These are phyloP conservation scores for Hericium rajendrae DNA, from an alignment of 768 basidiomycete genomes.

Conservation along the genomic window DNA sequence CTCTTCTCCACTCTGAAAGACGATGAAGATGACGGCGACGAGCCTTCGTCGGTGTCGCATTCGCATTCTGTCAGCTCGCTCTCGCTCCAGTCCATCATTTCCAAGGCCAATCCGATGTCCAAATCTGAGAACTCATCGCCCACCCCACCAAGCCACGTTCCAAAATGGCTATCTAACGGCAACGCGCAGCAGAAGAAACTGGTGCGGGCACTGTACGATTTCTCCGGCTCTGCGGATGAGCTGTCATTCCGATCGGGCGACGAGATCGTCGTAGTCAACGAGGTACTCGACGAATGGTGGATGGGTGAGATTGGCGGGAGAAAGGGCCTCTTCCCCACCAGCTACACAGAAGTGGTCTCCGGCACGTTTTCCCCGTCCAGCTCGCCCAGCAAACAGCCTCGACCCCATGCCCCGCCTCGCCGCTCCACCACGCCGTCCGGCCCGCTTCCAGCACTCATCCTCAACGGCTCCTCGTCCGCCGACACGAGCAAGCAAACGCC, in stretches of 20 bases:
- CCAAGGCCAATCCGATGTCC: constrained; percentile 7
- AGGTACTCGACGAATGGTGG: constrained; percentile 89
- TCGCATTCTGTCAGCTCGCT: constrained; percentile 5
- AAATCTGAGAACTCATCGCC: constrained; percentile 4
- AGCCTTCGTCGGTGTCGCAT: constrained; percentile 21
- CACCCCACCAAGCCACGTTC: constrained; percentile 4
- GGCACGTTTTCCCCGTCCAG: neutral
- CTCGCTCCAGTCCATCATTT: constrained; percentile 5
- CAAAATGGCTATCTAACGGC: constrained; percentile 26
- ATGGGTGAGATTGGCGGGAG: constrained; percentile 66
- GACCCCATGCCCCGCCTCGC: neutral
- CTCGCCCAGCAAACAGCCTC: neutral
- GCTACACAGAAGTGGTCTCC: constrained; percentile 48
- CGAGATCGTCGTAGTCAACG: constrained; percentile 65
- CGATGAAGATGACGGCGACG: constrained; percentile 32
- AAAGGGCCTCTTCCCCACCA: constrained; percentile 74
- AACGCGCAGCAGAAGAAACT: constrained; percentile 19
- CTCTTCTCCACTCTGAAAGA: constrained; percentile 39
- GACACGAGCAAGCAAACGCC: neutral
- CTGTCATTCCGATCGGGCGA: constrained; percentile 66
- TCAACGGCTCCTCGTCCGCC: neutral
- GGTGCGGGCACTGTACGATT: constrained; percentile 69
- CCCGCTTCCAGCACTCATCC: constrained; percentile 1
- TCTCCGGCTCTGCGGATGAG: constrained; percentile 68
- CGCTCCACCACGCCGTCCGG: neutral